Conservation (phyloP, 495 filamentous ascomycete genomes). For the Massariosphaeria phaeospora region DNA sequence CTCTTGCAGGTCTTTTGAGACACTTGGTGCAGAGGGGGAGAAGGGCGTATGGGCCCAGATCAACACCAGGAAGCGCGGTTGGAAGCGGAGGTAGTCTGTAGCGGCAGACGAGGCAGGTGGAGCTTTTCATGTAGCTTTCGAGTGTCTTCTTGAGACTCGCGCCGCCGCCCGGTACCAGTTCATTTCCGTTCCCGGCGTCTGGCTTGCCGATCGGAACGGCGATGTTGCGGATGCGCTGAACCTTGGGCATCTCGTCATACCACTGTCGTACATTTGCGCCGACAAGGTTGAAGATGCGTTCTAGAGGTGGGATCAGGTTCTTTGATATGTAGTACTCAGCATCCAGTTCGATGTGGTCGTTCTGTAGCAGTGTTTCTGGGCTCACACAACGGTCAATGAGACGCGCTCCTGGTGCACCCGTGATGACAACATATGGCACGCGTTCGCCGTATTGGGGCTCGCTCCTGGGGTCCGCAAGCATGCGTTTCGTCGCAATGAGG, state of each 20-base stretch:
- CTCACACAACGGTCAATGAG: constrained; percentile 87
- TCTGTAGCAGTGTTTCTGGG: constrained; percentile 74
- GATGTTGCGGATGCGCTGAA: constrained; percentile 58
- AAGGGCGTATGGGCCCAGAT: constrained; percentile 3
- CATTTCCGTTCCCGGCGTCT: constrained; percentile 25
- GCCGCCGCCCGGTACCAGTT: constrained; percentile 29
- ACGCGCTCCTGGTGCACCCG: constrained; percentile 78
- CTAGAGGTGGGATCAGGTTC: constrained; percentile 90
- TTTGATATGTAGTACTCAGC: constrained; percentile 95
- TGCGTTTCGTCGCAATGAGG: constrained; percentile 74
- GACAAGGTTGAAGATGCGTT: constrained; percentile 94
- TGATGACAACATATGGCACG: constrained; percentile 87
- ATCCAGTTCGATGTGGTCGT: constrained; percentile 77
- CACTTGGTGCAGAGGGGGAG: constrained; percentile 64
- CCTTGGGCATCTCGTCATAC: constrained; percentile 96
- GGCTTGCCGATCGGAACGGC: constrained; percentile 47
- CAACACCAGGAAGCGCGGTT: constrained; percentile 9
- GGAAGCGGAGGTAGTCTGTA: constrained; percentile 48
- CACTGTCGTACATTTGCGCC: constrained; percentile 86
- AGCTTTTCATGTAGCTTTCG: constrained; percentile 80
- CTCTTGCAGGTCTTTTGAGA: constrained; percentile 48
- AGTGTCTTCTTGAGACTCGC: constrained; percentile 57
- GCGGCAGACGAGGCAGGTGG: constrained; percentile 72
- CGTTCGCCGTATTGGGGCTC: constrained; percentile 96
- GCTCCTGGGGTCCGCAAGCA: constrained; percentile 75